Base-by-base conservation (phyloP, 495 filamentous ascomycete species). In the Pyronema domesticum region DNA sequence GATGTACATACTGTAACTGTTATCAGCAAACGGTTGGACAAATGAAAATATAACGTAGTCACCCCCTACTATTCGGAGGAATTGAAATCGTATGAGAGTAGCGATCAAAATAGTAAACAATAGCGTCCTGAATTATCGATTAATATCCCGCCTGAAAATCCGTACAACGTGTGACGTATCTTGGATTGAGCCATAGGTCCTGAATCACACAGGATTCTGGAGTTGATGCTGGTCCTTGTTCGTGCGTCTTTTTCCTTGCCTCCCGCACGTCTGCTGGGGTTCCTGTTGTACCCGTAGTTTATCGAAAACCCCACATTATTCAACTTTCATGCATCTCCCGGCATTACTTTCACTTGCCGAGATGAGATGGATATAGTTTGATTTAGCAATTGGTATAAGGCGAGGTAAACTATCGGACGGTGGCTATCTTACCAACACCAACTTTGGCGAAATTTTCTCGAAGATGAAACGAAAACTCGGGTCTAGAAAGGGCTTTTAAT, bases 301-400 rank as follows among this genome's bases (percentile, higher is more conserved):
- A 63, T 63, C 60, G 61, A 63, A 63, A 63, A 63, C 61, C 51
- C 44, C 37, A 42, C 56, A 54, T 53, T 50, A 36, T 7, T 30
- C 9, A 36, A 50, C 47, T 15, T 7, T 11, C 17, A 34, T 35
- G 17, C 48, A 51, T 51, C 48, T 35, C 23, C 48, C 34, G 34
- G 13, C 18, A 17, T 13, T 18, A 8, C 17, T 37, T 3, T 13
- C 49, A 62, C 42, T 55, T 62, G 59, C 59, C 60, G 60, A 61
- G 55, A 61, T 62, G 58, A 62, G 49, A 51, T 51, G 48, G 33
- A 30, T 30, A 30, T 17, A 43, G 17, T 13, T 43, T 13, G n/a
- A n/a, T n/a, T 43, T 43, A 43, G 39, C 13, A 43, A 17, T 13
- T 17, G 13, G 13, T 13, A 3, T 43, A 13, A 43, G 17, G 39